phyloP scores from a whole-genome alignment of 176 grass and related monocot species.

The Musa beccarii region DNA sequence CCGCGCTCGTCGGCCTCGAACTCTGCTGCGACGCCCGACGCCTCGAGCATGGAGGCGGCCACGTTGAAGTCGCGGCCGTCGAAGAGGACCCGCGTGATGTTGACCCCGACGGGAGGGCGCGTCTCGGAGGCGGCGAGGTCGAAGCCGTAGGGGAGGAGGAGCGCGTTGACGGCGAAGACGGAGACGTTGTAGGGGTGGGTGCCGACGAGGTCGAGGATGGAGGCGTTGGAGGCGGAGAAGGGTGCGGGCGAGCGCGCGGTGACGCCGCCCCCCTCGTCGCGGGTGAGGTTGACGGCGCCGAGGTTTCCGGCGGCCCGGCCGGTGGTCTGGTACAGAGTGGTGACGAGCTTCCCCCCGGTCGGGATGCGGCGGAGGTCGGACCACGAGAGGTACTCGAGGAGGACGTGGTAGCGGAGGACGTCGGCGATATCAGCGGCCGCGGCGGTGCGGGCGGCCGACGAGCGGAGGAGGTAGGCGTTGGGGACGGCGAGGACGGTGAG shows the following conservation, averaged over 20 bases:
- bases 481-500: constrained; percentile 82
- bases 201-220: constrained; percentile 56
- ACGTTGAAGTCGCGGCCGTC: constrained; percentile 80
- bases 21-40: constrained; percentile 64
- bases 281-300: constrained; percentile 83
- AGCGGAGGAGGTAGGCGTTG: constrained; percentile 48
- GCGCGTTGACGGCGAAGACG: constrained; percentile 59
- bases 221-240: constrained; percentile 52
- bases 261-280: constrained; percentile 24
- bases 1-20: constrained; percentile 74
- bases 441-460: constrained; percentile 42
- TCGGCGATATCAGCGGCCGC: constrained; percentile 79
- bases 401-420: constrained; percentile 85
- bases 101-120: constrained; percentile 40
- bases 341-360: constrained; percentile 60
- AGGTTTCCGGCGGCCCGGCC: constrained; percentile 71
- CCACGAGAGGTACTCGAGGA: constrained; percentile 88
- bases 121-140: constrained; percentile 70
- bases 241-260: constrained; percentile 60
- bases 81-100: constrained; percentile 73
- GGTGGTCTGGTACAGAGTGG: constrained; percentile 93
- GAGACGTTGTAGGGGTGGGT: constrained; percentile 72
- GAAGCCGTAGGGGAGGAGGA: constrained; percentile 64
- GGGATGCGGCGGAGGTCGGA: constrained; percentile 50
- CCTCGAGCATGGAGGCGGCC: constrained; percentile 84